Conservation (phyloP, 202 grass and related monocot genomes). For the Zoysia matrella region DNA sequence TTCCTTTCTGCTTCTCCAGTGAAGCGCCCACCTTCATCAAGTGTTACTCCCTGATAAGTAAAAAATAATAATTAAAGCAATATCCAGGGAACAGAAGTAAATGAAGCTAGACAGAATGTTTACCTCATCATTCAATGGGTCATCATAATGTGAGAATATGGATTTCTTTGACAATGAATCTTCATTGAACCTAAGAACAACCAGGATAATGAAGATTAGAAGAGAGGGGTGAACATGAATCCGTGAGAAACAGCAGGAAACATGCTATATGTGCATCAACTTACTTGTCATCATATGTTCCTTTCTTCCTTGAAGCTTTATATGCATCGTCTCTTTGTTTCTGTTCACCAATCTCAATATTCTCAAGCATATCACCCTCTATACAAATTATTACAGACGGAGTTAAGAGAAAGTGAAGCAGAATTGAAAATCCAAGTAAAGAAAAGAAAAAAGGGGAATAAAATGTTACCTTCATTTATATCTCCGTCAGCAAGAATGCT, state of each 20-base stretch:
- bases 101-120: constrained; percentile 34
- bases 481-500: constrained; percentile 84
- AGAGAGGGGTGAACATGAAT: not conserved
- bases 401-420: constrained; percentile 43
- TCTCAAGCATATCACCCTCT: constrained; percentile 93
- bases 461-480: constrained; percentile 77
- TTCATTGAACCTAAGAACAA: constrained; percentile 72
- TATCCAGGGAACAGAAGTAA: constrained; percentile 25
- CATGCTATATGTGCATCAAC: not conserved
- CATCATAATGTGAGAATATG: constrained; percentile 84
- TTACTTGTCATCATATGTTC: constrained; percentile 89
- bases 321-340: constrained; percentile 63
- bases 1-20: constrained; percentile 82
- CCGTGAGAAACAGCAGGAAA: not conserved
- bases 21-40: constrained; percentile 86
- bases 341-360: constrained; percentile 95
- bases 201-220: constrained; percentile 24
- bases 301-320: constrained; percentile 57
- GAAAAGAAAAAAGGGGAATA: not conserved
- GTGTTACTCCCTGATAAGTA: constrained; percentile 65
- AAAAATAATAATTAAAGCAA: constrained; percentile 45
- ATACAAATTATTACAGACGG: constrained; percentile 31
- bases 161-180: constrained; percentile 64
- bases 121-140: constrained; percentile 82
- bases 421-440: constrained; percentile 4